phyloP scores from a whole-genome alignment of 1,284 basidiomycete species.

The Wallemia hederae region DNA sequence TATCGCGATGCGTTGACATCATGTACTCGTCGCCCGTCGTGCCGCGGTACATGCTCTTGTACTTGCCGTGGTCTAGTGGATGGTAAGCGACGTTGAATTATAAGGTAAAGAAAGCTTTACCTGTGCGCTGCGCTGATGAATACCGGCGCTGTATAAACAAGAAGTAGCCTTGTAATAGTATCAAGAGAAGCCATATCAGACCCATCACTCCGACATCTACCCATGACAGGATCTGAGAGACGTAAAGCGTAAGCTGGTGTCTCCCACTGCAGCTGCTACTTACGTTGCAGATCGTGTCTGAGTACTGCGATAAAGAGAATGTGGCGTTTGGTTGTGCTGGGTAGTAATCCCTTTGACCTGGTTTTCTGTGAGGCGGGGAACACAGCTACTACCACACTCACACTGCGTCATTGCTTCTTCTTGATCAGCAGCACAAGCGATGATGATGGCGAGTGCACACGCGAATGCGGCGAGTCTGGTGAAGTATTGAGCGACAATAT shows the following conservation, averaged over 20 bases:
- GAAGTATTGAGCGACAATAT: not conserved
- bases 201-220: constrained; percentile 72
- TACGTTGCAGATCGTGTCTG: constrained; percentile 7
- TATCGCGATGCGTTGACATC: not conserved
- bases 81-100: too few relatives aligned
- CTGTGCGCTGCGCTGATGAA: constrained; percentile 31
- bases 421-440: constrained; percentile 44
- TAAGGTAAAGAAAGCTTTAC: too few relatives aligned
- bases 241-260: not conserved
- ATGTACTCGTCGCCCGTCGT: not conserved
- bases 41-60: constrained; percentile 23
- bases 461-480: constrained; percentile 30
- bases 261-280: not conserved
- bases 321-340: constrained; percentile 13
- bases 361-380: not conserved
- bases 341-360: constrained; percentile 9
- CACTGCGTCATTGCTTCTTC: constrained; percentile 35
- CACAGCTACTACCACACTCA: constrained; percentile 11
- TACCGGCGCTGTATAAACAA: constrained; percentile 41
- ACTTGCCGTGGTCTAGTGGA: constrained; percentile 60
- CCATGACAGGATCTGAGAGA: constrained; percentile 50
- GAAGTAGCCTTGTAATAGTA: constrained; percentile 38
- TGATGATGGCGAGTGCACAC: constrained; percentile 46
- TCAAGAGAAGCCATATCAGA: constrained; percentile 46
- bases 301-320: constrained; percentile 6